These are phyloP conservation scores for Monosporascus sp. DNA, from an alignment of 2,329 filamentous ascomycete genomes.

Conservation along the genomic window DNA sequence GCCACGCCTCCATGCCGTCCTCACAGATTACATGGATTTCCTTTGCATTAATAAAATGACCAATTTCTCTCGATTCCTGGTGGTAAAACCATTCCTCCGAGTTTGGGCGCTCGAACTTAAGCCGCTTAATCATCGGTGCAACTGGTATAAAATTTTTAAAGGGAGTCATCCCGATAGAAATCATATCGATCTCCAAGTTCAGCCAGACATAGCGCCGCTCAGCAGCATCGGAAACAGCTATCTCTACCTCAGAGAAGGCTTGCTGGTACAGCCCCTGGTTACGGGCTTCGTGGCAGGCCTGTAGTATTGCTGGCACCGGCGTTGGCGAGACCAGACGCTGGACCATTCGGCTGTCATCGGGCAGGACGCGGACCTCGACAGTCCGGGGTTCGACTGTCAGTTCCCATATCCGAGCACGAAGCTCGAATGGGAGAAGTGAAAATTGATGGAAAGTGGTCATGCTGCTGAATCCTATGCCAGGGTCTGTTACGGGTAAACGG, in stretches of 20 bases:
- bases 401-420: constrained; percentile 8
- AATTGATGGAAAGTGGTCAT: constrained; percentile 11
- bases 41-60: constrained; percentile 4
- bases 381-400: constrained; percentile 7
- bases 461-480: constrained; percentile 1
- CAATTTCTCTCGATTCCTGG: neutral
- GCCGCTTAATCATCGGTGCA: constrained; percentile 7
- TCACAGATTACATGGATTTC: constrained; percentile 8
- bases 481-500: constrained; percentile 2
- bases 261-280: constrained; percentile 9
- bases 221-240: neutral
- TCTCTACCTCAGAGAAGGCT: constrained; percentile 7
- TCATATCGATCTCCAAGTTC: constrained; percentile 14
- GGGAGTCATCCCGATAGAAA: constrained; percentile 8
- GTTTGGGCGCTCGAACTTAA: constrained; percentile 8
- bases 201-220: constrained; percentile 13
- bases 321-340: constrained; percentile 6
- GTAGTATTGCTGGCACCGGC: constrained; percentile 10
- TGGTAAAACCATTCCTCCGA: constrained; percentile 7
- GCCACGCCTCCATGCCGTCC: constrained; percentile 7
- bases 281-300: constrained; percentile 14
- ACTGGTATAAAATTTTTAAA: constrained; percentile 2
- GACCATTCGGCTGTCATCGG: neutral
- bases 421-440: constrained; percentile 6
- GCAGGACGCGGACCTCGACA: constrained; percentile 10